phyloP scores from a whole-genome alignment of 164 flowering plant species.

The Vitis rupestris region DNA sequence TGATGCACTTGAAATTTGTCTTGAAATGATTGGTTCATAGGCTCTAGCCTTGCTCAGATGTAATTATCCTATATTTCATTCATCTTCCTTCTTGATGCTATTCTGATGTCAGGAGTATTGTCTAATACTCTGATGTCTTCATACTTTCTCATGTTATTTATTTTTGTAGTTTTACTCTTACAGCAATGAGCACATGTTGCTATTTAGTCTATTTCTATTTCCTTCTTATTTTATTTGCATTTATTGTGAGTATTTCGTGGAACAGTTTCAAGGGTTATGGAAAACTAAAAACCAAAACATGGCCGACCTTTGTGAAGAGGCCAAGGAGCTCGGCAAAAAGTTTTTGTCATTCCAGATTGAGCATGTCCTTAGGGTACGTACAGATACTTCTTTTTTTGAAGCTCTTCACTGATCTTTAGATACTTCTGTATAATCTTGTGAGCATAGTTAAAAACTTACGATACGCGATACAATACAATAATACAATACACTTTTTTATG shows the following conservation, averaged over 20 bases:
- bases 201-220: background rate
- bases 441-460: background rate
- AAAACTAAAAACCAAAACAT: slow-evolving; percentile 63
- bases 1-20: no score
- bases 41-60: no score
- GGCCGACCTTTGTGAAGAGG: slow-evolving; percentile 57
- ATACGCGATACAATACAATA: no score
- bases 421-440: background rate
- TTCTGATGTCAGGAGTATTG: no score
- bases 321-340: slow-evolving; percentile 57
- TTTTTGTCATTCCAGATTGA: slow-evolving; percentile 61
- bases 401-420: background rate
- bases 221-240: background rate
- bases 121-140: no score
- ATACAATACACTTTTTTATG: no score
- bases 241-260: background rate
- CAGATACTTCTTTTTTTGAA: background rate
- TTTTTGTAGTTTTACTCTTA: no score
- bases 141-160: no score
- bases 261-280: slow-evolving; percentile 82
- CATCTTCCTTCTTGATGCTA: no score
- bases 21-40: no score
- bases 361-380: slow-evolving; percentile 67
- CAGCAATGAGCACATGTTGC: background rate
- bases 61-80: no score